These are phyloP conservation scores for Penicillium robsamsonii DNA, from an alignment of 495 filamentous ascomycete species.

Conservation along the genomic window DNA sequence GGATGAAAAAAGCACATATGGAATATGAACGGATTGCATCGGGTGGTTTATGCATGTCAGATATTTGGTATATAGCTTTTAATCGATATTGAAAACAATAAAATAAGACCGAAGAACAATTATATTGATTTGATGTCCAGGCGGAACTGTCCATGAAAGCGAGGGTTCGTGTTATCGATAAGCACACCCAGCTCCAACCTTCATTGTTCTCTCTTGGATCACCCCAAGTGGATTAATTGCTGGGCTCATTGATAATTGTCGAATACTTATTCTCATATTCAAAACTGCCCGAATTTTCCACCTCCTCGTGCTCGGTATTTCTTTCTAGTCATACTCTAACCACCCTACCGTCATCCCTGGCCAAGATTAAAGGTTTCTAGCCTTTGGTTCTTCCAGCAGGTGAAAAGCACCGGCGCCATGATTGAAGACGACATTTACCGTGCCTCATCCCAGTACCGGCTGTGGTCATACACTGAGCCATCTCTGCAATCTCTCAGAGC, in stretches of 20 bases:
- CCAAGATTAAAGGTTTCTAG: not conserved
- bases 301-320: not conserved
- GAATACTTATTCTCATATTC: not conserved
- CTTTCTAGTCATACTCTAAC: no score
- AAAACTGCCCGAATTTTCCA: not conserved
- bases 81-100: not conserved
- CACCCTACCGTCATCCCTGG: not conserved
- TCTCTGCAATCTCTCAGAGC: slow-evolving; percentile 66
- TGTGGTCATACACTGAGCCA: slow-evolving; percentile 88
- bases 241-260: not conserved
- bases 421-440: slow-evolving; percentile 89
- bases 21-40: slow-evolving; percentile 6
- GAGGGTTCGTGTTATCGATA: slow-evolving; percentile 16
- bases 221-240: not conserved
- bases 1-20: not conserved
- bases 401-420: slow-evolving; percentile 36
- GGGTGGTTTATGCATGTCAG: slow-evolving; percentile 1
- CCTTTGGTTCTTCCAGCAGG: not conserved
- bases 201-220: not conserved
- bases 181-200: not conserved
- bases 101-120: not conserved
- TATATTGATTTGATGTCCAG: not conserved
- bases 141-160: not conserved
- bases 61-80: not conserved
- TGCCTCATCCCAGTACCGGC: slow-evolving; percentile 81